Conservation (phyloP, 2,329 filamentous ascomycete species). For the Penicillium digitatum region DNA sequence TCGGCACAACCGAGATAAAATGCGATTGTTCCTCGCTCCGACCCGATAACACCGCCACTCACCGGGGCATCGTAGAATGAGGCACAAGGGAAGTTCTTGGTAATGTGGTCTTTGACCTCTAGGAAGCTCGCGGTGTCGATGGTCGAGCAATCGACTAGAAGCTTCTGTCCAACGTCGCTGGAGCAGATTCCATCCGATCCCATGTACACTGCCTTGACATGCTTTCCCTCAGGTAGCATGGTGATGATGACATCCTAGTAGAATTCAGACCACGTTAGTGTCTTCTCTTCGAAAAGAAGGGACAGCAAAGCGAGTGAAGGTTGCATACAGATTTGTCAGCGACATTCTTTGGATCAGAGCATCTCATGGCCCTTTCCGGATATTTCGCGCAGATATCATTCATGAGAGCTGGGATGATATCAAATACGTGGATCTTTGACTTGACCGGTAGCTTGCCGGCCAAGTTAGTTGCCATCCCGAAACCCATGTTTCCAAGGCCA, state of each 20-base stretch:
- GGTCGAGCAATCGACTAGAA: conserved; percentile 55
- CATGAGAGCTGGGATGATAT: not conserved
- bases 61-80: conserved; percentile 54
- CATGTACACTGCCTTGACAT: conserved; percentile 52
- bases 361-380: not conserved
- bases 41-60: conserved; percentile 52
- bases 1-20: conserved; percentile 51
- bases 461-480: conserved; percentile 9
- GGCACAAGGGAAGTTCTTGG: conserved; percentile 37
- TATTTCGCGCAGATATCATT: not conserved
- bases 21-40: conserved; percentile 50
- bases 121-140: conserved; percentile 54
- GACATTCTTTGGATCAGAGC: not conserved
- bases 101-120: conserved; percentile 42
- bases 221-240: conserved; percentile 53
- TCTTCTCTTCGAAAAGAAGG: not conserved
- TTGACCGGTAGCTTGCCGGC: conserved; percentile 3
- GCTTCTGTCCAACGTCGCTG: conserved; percentile 42
- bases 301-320: no score
- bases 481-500: conserved; percentile 14
- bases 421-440: conserved; percentile 5
- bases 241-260: conserved; percentile 49
- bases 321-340: not conserved
- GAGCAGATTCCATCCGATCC: conserved; percentile 43
- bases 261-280: not conserved